Base-by-base conservation (phyloP, 768 basidiomycete species). In the Pholiota molesta region DNA sequence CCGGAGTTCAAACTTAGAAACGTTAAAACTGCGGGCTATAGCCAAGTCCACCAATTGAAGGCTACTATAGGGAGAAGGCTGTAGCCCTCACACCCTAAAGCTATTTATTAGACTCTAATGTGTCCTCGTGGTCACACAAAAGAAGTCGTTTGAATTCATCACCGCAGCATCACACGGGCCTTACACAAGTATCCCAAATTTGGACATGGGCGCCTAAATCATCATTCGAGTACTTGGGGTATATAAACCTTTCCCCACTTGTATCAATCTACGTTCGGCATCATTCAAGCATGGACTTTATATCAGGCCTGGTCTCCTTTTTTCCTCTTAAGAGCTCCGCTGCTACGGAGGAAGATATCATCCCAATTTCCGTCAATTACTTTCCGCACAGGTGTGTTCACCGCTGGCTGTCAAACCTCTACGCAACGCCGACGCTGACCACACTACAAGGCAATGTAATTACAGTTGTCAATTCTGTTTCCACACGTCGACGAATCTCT, bases 391-490 rank as follows among this genome's bases (percentile, higher is more conserved):
- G 63, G 63, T 60, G 35, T 33, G 55, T 78, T 71, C 1, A 8
- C 42, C 19, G n/a, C 2, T 45, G 44, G 10, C 31, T 45, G 9
- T 4, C 11, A 49, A 49, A 11, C 26, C 4, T 23, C 47, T 26
- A n/a, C 21, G 5, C n/a, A 9, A 16, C 3, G 7, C 47, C 9
- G 11, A 44, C 47, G 13, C 23, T 26, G 23, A 49, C 19, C 19
- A 13, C 21, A 5, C 5, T 19, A 1, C 23, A 23, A 49, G 47
- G 47, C 47, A 49, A 67, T 74, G 74, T 65, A 80, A 80, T 42
- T 80, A 80, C 28, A 62, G 69, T 3, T 79, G 78, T 33, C 69
- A 73, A 3, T 79, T 80, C 57, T 80, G 79, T 61, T 79, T 81
- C 51, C 79, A 80, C 39, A 81, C 79, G 0, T 70, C 65, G 47